Conservation (phyloP, 1,139 yeast species). For the Komagataea norvegica region DNA sequence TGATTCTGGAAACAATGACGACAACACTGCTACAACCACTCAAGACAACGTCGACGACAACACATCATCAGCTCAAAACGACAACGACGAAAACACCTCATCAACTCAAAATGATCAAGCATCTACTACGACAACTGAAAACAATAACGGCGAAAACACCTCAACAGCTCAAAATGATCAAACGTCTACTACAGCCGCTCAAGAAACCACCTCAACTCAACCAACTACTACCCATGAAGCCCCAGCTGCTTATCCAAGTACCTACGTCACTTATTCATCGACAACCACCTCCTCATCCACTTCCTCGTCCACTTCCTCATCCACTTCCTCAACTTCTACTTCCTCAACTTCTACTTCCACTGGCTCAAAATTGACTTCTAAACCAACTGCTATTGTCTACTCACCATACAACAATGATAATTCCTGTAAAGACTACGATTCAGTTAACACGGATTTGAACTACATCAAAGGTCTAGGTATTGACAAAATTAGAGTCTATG, state of each 20-base stretch:
- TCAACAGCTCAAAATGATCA: neutral
- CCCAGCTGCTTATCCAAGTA: constrained; percentile 9
- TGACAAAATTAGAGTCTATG: constrained; percentile 65
- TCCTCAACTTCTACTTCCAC: constrained; percentile 18
- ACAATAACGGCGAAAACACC: neutral
- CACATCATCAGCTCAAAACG: neutral
- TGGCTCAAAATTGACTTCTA: constrained; percentile 27
- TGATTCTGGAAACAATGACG: constrained; percentile 19
- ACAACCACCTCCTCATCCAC: constrained; percentile 5
- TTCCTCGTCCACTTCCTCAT: constrained; percentile 7
- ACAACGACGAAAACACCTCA: neutral
- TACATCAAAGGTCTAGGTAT: constrained; percentile 53
- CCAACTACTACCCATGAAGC: constrained; percentile 13
- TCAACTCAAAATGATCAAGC: neutral
- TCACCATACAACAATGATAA: constrained; percentile 73
- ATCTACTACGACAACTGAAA: constrained; percentile 12
- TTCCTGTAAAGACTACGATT: constrained; percentile 54
- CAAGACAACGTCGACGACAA: neutral
- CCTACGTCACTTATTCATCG: constrained; percentile 6
- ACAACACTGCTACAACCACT: constrained; percentile 1
- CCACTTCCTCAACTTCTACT: constrained; percentile 22
- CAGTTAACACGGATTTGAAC: constrained; percentile 56
- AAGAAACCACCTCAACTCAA: constrained; percentile 2
- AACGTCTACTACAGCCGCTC: neutral
- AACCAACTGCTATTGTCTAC: constrained; percentile 63